Percentiles rank a stretch among this genome's conserved stretches.
Evolutionary conservation across 805 yeast species (phyloP).

Genomic region (Teunomyces tritomae): DNA sequence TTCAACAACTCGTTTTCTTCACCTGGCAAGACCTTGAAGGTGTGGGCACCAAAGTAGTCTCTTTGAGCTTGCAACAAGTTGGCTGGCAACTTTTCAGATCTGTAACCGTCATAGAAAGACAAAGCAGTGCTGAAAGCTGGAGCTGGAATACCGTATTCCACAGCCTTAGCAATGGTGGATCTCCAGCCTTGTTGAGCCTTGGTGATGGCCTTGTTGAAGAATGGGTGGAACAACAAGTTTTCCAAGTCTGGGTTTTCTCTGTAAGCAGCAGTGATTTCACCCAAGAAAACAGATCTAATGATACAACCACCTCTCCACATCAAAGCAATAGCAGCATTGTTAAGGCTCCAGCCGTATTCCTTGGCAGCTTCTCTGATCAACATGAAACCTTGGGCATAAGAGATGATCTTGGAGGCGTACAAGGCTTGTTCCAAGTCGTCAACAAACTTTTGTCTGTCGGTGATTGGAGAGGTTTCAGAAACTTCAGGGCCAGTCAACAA

Average conservation of each 20-base stretch:
- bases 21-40: slow-evolving; percentile 93
- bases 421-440: slow-evolving; percentile 97
- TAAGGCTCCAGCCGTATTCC: slow-evolving; percentile 95
- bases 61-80: slow-evolving; percentile 99
- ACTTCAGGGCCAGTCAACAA: slow-evolving; percentile 75
- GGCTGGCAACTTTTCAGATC: slow-evolving; percentile 94
- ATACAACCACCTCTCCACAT: slow-evolving; percentile 99
- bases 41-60: slow-evolving; percentile 99
- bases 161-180: slow-evolving; percentile 73
- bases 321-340: slow-evolving; percentile 96
- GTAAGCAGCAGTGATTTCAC: slow-evolving; percentile 95
- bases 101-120: slow-evolving; percentile 97
- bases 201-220: slow-evolving; percentile 86
- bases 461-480: slow-evolving; percentile 56
- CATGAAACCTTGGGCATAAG: slow-evolving; percentile 99
- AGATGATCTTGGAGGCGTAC: slow-evolving; percentile 96
- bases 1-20: slow-evolving; percentile 72
- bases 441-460: slow-evolving; percentile 79
- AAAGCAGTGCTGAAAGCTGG: slow-evolving; percentile 98
- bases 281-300: slow-evolving; percentile 97
- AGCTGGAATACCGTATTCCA: slow-evolving; percentile 88
- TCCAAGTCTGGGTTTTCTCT: slow-evolving; percentile 90
- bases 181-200: slow-evolving; percentile 98
- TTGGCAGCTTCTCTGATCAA: slow-evolving; percentile 96
- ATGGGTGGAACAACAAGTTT: slow-evolving; percentile 92